phyloP scores from a whole-genome alignment of 1,284 basidiomycete genomes.

The Sanguinoderma infundibulare region DNA sequence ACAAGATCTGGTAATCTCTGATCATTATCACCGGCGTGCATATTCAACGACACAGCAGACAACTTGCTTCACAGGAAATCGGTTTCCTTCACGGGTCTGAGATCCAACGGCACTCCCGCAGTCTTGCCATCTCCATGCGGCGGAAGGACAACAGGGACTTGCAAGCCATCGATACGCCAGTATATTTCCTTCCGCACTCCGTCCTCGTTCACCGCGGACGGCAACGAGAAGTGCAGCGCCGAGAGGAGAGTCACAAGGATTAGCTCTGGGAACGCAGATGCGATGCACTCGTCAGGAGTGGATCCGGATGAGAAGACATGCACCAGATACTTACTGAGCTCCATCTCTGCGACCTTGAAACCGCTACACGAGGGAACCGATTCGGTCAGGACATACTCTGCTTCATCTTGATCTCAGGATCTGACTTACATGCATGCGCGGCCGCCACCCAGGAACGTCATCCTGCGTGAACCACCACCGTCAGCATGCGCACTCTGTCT shows the following conservation, averaged over 20 bases:
- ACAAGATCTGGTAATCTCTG: too few species aligned
- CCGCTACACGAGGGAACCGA: constrained; percentile 27
- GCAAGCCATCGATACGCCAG: constrained; percentile 42
- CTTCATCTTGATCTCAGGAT: not conserved
- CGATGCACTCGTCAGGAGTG: not conserved
- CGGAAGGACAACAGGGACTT: constrained; percentile 42
- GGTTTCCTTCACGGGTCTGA: constrained; percentile 32
- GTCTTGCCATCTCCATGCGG: constrained; percentile 39
- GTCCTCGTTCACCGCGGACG: constrained; percentile 32
- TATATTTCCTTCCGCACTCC: constrained; percentile 41
- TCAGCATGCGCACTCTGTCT: not conserved
- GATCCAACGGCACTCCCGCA: constrained; percentile 38
- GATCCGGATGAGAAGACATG: too few species aligned
- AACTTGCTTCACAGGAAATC: constrained; percentile 33
- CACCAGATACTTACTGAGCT: constrained; percentile 33
- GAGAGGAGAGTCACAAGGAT: constrained; percentile 28
- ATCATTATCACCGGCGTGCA: too few species aligned
- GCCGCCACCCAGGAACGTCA: constrained; percentile 43
- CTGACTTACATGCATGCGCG: constrained; percentile 39
- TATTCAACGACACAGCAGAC: not conserved
- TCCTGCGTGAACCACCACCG: constrained; percentile 26
- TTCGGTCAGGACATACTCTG: not conserved
- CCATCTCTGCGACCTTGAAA: constrained; percentile 41
- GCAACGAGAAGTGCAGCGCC: constrained; percentile 39
- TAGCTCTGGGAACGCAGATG: constrained; percentile 23